Percentiles rank a stretch among this genome's conserved stretches.
Evolutionary conservation across 768 basidiomycete species (phyloP).

Genomic region (Mrakia blollopis): DNA sequence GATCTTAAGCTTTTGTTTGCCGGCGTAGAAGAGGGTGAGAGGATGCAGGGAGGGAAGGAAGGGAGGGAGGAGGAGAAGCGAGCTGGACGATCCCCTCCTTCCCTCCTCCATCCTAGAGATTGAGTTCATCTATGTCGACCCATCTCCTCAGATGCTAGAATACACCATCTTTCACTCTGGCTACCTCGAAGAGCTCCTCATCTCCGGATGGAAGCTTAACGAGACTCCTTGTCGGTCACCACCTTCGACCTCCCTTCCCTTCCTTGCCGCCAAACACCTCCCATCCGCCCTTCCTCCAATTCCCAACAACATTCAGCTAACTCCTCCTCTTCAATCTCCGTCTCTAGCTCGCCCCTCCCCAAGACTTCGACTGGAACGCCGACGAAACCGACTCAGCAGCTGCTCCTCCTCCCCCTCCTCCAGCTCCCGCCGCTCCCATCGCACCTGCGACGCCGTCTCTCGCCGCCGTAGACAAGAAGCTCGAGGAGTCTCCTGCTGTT

Average conservation of each 20-base stretch:
- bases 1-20: neutral
- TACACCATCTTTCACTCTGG: neutral
- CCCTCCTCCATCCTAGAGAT: neutral
- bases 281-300: neutral
- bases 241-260: neutral
- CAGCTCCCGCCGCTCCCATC: neutral
- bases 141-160: too few relatives aligned
- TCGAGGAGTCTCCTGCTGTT: neutral
- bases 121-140: too few relatives aligned
- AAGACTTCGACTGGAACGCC: constrained; percentile 25
- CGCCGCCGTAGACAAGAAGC: constrained; percentile 9
- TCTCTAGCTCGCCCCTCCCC: constrained; percentile 11
- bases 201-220: neutral
- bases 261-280: neutral
- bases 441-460: neutral
- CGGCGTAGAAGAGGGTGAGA: neutral
- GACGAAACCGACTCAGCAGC: constrained; percentile 18
- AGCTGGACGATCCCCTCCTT: neutral
- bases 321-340: too few relatives aligned
- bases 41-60: neutral
- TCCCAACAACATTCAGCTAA: too few relatives aligned
- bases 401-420: neutral
- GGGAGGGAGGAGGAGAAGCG: neutral
- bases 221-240: neutral
- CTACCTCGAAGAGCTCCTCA: neutral